Percentiles rank a stretch among this genome's conserved stretches.
These are phyloP conservation scores for Scedosporium aurantiacum DNA, from an alignment of 2,329 filamentous ascomycete genomes.

Conservation along the genomic window DNA sequence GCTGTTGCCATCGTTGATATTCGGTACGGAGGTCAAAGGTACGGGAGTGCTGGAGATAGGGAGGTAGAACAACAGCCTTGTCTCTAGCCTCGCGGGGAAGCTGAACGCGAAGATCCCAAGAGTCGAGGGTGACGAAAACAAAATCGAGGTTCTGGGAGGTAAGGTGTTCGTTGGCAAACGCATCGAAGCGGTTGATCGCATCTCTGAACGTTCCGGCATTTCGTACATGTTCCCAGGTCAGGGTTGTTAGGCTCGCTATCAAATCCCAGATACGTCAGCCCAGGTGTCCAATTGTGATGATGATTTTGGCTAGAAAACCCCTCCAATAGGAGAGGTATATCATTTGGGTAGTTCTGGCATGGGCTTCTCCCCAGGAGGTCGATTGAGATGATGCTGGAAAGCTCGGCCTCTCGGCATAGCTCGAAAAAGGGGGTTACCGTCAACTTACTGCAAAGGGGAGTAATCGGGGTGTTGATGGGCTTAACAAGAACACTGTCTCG, in stretches of 20 bases:
- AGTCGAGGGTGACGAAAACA: slow-evolving; percentile 95
- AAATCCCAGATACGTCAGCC: slow-evolving; percentile 5
- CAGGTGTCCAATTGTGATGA: neutral
- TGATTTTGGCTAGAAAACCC: neutral
- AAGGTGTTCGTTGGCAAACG: slow-evolving; percentile 85
- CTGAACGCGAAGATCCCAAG: slow-evolving; percentile 96
- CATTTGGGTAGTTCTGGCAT: neutral
- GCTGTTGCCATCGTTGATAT: slow-evolving; percentile 97
- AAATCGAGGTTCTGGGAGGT: slow-evolving; percentile 89
- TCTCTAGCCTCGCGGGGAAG: slow-evolving; percentile 94
- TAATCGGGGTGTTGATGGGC: slow-evolving; percentile 97
- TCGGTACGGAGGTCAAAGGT: slow-evolving; percentile 95
- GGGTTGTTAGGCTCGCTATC: slow-evolving; percentile 83
- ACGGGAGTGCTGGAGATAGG: slow-evolving; percentile 94
- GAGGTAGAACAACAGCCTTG: slow-evolving; percentile 91
- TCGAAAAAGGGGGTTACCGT: neutral
- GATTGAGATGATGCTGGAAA: neutral
- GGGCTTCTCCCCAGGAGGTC: neutral
- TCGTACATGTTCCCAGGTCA: slow-evolving; percentile 98
- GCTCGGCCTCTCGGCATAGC: neutral
- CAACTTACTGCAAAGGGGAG: slow-evolving; percentile 91
- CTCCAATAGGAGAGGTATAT: neutral
- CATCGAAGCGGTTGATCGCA: slow-evolving; percentile 88
- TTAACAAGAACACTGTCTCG: slow-evolving; percentile 96
- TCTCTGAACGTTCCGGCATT: slow-evolving; percentile 96